phyloP scores from a whole-genome alignment of 1,284 basidiomycete species.

The Neonothopanus nambi region DNA sequence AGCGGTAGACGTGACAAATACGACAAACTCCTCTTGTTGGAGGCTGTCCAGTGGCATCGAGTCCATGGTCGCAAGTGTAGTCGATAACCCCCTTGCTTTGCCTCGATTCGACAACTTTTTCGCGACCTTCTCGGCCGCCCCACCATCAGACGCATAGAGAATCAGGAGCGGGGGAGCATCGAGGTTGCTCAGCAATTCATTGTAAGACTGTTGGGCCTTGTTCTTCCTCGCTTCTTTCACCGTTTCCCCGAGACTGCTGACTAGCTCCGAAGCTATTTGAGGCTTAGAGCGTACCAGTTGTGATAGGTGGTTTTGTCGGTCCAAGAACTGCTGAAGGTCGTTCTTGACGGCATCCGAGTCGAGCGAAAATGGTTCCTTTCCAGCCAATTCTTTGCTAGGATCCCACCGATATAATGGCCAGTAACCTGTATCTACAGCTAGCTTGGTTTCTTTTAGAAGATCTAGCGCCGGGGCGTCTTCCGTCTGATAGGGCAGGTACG shows the following conservation, averaged over 20 bases:
- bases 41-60: constrained; percentile 77
- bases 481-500: constrained; percentile 87
- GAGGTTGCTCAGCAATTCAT: constrained; percentile 80
- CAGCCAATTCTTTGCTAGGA: constrained; percentile 75
- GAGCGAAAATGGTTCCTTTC: constrained; percentile 86
- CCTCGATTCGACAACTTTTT: constrained; percentile 86
- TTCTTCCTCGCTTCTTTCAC: constrained; percentile 84
- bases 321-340: constrained; percentile 93
- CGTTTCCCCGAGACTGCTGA: constrained; percentile 82
- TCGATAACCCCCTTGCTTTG: constrained; percentile 83
- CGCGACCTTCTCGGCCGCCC: constrained; percentile 93
- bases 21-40: constrained; percentile 79
- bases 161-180: constrained; percentile 91
- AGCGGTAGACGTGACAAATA: constrained; percentile 93
- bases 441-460: constrained; percentile 94
- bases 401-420: constrained; percentile 99
- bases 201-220: constrained; percentile 86
- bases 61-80: constrained; percentile 74
- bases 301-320: constrained; percentile 94
- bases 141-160: constrained; percentile 93
- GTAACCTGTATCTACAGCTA: constrained; percentile 94
- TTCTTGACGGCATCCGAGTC: constrained; percentile 95
- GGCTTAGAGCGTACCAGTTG: constrained; percentile 86
- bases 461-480: constrained; percentile 84
- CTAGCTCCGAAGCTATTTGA: constrained; percentile 81